phyloP scores from a whole-genome alignment of 176 grass and related monocot species.

The Eleusine coracana region DNA sequence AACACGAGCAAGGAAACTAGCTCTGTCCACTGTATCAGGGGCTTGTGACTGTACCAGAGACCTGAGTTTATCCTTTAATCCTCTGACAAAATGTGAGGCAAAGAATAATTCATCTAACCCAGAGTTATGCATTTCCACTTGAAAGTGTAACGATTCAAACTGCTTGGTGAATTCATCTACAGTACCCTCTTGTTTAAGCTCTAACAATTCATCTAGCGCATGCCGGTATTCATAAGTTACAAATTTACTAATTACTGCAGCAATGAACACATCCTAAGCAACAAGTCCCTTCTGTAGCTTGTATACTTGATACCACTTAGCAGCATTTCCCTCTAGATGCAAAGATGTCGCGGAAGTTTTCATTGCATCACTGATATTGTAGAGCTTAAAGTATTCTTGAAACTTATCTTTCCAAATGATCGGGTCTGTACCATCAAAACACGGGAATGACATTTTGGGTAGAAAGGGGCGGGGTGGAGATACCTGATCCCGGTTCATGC shows the following conservation, averaged over 20 bases:
- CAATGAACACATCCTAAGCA: background rate
- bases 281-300: background rate
- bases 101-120: background rate
- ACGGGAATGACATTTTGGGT: background rate
- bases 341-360: background rate
- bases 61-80: background rate
- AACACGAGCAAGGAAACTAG: too few species aligned
- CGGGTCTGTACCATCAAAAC: background rate
- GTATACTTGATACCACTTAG: background rate
- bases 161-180: background rate
- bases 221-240: background rate
- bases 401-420: background rate
- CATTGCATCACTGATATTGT: background rate
- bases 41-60: too few species aligned
- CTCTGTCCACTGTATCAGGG: too few species aligned
- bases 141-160: background rate
- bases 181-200: background rate
- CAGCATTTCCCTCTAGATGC: background rate
- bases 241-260: background rate
- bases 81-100: background rate
- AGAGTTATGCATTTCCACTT: background rate
- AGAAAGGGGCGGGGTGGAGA: background rate
- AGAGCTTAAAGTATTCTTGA: background rate
- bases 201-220: background rate
- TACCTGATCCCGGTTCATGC: too few species aligned